Percentiles rank a stretch among this genome's conserved stretches.
phyloP scores from a whole-genome alignment of 257 asterid species.

The Orobanche coerulescens region DNA sequence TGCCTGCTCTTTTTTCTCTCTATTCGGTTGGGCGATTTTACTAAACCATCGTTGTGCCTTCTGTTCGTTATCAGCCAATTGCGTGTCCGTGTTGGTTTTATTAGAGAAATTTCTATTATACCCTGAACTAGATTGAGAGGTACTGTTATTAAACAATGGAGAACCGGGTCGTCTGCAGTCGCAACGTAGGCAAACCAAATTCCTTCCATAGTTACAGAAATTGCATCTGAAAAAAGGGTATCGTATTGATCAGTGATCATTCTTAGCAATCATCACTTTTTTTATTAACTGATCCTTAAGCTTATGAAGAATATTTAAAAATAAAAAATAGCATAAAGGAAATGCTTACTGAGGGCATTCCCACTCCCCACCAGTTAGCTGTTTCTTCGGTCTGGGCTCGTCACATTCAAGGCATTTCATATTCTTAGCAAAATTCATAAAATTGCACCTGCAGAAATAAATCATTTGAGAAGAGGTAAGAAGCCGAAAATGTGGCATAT shows the following conservation, averaged over 20 bases:
- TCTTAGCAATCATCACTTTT: constrained; percentile 12
- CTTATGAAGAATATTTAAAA: not conserved
- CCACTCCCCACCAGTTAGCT: constrained; percentile 87
- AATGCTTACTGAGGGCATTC: constrained; percentile 82
- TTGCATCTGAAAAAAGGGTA: constrained; percentile 53
- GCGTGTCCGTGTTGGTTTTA: constrained; percentile 21
- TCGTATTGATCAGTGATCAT: not conserved
- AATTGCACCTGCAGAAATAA: constrained; percentile 63
- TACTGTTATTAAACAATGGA: constrained; percentile 26
- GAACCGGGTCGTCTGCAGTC: constrained; percentile 58
- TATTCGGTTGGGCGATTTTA: constrained; percentile 26
- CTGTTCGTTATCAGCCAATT: constrained; percentile 32
- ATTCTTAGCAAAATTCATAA: constrained; percentile 95
- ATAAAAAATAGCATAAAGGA: not conserved
- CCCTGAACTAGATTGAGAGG: constrained; percentile 28
- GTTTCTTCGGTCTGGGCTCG: constrained; percentile 63
- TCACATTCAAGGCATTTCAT: constrained; percentile 85
- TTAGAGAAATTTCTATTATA: constrained; percentile 15
- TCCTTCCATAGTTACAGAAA: constrained; percentile 78
- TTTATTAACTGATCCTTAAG: constrained; percentile 6
- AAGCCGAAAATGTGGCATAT: not conserved
- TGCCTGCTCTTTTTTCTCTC: not conserved
- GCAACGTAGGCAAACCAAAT: constrained; percentile 72
- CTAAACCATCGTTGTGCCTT: constrained; percentile 32
- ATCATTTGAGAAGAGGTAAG: not conserved